Conservation (phyloP, 2,329 filamentous ascomycete genomes). For the Botrytis medusae region DNA sequence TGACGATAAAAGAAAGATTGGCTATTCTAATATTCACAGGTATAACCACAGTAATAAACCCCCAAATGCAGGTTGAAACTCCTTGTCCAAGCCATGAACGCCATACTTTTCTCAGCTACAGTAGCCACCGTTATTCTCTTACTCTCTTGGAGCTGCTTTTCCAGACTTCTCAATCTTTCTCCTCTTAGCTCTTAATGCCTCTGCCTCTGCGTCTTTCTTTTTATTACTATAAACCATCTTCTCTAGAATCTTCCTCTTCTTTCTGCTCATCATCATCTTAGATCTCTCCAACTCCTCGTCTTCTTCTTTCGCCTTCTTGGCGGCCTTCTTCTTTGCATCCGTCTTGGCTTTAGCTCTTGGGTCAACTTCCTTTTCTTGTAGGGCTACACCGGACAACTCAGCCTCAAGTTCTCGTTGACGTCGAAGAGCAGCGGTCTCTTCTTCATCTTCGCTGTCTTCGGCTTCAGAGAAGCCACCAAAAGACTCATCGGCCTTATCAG, state of each 20-base stretch:
- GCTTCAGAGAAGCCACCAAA: conserved; percentile 41
- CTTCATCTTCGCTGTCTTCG: conserved; percentile 58
- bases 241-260: conserved; percentile 96
- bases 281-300: conserved; percentile 86
- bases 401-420: conserved; percentile 92
- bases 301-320: conserved; percentile 71
- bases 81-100: conserved; percentile 26
- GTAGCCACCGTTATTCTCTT: conserved; percentile 7
- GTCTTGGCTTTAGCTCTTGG: conserved; percentile 64
- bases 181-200: conserved; percentile 83
- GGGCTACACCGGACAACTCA: conserved; percentile 72
- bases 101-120: conserved; percentile 31
- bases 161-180: conserved; percentile 74
- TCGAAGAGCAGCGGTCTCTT: conserved; percentile 60
- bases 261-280: conserved; percentile 98
- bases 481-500: conserved; percentile 37
- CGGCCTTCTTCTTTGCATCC: conserved; percentile 67
- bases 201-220: conserved; percentile 87
- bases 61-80: conserved; percentile 22
- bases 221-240: conserved; percentile 97
- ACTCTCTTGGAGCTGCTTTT: conserved; percentile 34
- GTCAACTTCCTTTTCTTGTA: conserved; percentile 52
- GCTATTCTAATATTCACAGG: conserved; percentile 20
- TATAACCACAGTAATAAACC: conserved; percentile 11
- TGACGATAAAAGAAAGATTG: conserved; percentile 13